Evolutionary conservation across 345 rosid species (phyloP).

Genomic region (Cochlearia excelsa): DNA sequence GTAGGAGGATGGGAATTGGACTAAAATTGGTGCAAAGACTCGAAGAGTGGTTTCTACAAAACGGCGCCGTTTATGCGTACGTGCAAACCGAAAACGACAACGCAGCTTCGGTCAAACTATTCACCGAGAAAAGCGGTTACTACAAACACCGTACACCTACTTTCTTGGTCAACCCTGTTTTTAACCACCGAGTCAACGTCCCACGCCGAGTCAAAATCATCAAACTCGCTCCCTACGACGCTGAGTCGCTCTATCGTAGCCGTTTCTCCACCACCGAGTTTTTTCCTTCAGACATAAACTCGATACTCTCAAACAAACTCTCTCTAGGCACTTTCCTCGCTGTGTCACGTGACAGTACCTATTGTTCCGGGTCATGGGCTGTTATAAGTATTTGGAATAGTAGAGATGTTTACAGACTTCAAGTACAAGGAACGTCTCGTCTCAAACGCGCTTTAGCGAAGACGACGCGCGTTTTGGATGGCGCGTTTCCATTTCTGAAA

Average conservation of each 20-base stretch:
- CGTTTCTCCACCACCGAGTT: constrained; percentile 89
- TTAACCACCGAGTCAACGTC: constrained; percentile 62
- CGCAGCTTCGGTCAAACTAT: constrained; percentile 75
- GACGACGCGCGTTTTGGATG: constrained; percentile 63
- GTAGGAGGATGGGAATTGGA: constrained; percentile 93
- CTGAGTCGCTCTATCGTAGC: constrained; percentile 67
- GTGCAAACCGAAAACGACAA: constrained; percentile 96
- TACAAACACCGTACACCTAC: constrained; percentile 85
- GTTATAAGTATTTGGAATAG: constrained; percentile 85
- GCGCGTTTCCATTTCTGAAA: constrained; percentile 63
- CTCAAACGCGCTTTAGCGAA: constrained; percentile 54
- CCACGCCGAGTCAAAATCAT: constrained; percentile 50
- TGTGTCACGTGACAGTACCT: constrained; percentile 48
- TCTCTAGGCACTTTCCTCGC: constrained; percentile 80
- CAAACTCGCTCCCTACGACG: constrained; percentile 49
- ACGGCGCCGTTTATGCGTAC: constrained; percentile 85
- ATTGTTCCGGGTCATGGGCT: constrained; percentile 57
- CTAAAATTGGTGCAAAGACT: constrained; percentile 55
- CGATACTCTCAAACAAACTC: constrained; percentile 72
- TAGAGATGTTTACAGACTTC: constrained; percentile 66
- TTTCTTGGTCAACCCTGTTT: constrained; percentile 85
- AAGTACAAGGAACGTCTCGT: constrained; percentile 72
- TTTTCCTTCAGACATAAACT: constrained; percentile 88
- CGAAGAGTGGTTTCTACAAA: constrained; percentile 79
- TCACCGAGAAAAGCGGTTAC: constrained; percentile 89